Evolutionary conservation across 2,329 filamentous ascomycete genomes (phyloP).

Genomic region (Setomelanomma holmii): DNA sequence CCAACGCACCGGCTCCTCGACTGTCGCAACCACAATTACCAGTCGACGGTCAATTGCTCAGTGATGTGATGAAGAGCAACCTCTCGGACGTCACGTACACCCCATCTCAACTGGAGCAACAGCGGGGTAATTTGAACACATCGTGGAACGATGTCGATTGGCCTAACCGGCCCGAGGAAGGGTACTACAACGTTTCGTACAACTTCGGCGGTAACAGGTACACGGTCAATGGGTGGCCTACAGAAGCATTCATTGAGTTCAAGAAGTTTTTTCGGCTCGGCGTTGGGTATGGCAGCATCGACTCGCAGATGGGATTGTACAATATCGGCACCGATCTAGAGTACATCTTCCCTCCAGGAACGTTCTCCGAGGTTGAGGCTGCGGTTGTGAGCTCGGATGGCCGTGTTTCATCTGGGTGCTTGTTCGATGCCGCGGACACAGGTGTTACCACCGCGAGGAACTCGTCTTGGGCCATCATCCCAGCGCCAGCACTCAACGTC

Average conservation of each 20-base stretch:
- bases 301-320: constrained; percentile 64
- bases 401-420: constrained; percentile 60
- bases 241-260: constrained; percentile 65
- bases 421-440: constrained; percentile 55
- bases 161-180: constrained; percentile 54
- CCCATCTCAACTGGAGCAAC: constrained; percentile 55
- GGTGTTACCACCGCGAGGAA: constrained; percentile 56
- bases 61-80: constrained; percentile 56
- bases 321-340: constrained; percentile 59
- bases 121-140: constrained; percentile 64
- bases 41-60: constrained; percentile 51
- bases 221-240: constrained; percentile 69
- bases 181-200: constrained; percentile 60
- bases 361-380: constrained; percentile 36
- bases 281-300: constrained; percentile 62
- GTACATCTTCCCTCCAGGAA: constrained; percentile 62
- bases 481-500: constrained; percentile 22
- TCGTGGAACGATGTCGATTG: constrained; percentile 61
- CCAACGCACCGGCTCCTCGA: constrained; percentile 51
- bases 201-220: constrained; percentile 46
- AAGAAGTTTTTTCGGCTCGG: constrained; percentile 61
- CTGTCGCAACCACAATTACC: constrained; percentile 57
- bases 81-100: constrained; percentile 63
- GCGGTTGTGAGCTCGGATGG: constrained; percentile 47
- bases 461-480: constrained; percentile 52